Conservation (phyloP, 208 protist species). For the Trypanosoma vivax region DNA sequence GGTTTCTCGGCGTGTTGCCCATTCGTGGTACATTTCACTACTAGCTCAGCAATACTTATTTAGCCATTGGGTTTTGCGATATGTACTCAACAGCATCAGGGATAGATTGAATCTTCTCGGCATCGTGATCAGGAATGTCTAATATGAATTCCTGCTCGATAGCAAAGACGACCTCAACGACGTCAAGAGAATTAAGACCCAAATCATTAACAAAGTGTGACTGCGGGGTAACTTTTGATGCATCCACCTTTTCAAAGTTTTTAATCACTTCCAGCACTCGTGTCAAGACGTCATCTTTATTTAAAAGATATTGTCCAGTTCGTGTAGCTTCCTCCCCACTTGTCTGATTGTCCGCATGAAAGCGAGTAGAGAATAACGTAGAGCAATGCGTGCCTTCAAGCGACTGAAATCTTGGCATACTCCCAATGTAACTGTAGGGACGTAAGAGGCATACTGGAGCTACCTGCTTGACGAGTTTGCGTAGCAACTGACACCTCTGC, state of each 20-base stretch:
- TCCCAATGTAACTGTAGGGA: slow-evolving; percentile 4
- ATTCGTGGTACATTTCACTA: neutral
- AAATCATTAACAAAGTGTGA: slow-evolving; percentile 95
- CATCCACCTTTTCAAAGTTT: slow-evolving; percentile 95
- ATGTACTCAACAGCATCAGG: slow-evolving; percentile 93
- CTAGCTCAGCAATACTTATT: slow-evolving; percentile 51
- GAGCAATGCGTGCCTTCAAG: neutral
- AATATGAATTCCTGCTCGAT: slow-evolving; percentile 95
- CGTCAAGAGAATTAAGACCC: slow-evolving; percentile 93
- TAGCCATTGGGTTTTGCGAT: slow-evolving; percentile 92
- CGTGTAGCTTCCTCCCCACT: slow-evolving; percentile 57
- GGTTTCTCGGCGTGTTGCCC: too few species aligned
- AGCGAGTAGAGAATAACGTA: slow-evolving; percentile 30
- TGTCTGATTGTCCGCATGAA: slow-evolving; percentile 37
- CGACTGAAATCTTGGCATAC: slow-evolving; percentile 1
- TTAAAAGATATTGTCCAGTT: slow-evolving; percentile 84
- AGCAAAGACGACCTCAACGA: slow-evolving; percentile 93
- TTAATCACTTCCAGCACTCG: slow-evolving; percentile 93
- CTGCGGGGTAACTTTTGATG: slow-evolving; percentile 84
- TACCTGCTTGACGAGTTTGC: too few species aligned
- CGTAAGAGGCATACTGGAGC: too few species aligned
- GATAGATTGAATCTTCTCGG: slow-evolving; percentile 92
- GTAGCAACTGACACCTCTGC: too few species aligned
- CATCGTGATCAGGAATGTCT: slow-evolving; percentile 95
- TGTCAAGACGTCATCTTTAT: slow-evolving; percentile 91